Percentiles rank a stretch among this genome's conserved stretches.
Conservation (phyloP, 768 basidiomycete genomes). For the Russula sp. region DNA sequence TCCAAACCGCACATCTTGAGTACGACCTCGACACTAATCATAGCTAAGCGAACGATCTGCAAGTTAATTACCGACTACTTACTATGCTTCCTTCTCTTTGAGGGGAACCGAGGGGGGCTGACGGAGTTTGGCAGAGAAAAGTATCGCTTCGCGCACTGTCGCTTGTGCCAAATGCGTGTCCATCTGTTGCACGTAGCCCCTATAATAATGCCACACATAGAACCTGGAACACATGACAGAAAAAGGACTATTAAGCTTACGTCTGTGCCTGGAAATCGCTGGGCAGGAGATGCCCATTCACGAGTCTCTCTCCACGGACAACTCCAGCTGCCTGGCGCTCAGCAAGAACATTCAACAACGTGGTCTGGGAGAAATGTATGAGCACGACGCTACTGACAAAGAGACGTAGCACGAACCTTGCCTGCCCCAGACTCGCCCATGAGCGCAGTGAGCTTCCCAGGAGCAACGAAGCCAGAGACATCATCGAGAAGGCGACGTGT, state of each 20-base stretch:
- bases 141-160: slow-evolving; percentile 75
- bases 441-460: slow-evolving; percentile 70
- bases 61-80: slow-evolving; percentile 25
- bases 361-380: slow-evolving; percentile 32
- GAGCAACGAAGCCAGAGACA: slow-evolving; percentile 72
- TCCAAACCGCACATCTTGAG: slow-evolving; percentile 59
- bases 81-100: slow-evolving; percentile 76
- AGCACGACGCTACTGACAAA: neutral
- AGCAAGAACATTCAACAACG: slow-evolving; percentile 42
- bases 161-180: slow-evolving; percentile 69
- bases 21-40: slow-evolving; percentile 44
- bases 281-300: slow-evolving; percentile 40
- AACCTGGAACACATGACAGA: slow-evolving; percentile 32
- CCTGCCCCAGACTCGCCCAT: slow-evolving; percentile 61
- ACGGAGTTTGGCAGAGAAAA: slow-evolving; percentile 72
- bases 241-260: slow-evolving; percentile 26
- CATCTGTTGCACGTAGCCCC: slow-evolving; percentile 83
- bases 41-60: neutral
- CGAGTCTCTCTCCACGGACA: slow-evolving; percentile 36
- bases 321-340: slow-evolving; percentile 34
- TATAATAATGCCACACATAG: slow-evolving; percentile 23
- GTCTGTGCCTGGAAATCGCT: slow-evolving; percentile 51
- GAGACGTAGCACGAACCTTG: slow-evolving; percentile 27
- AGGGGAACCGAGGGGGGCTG: slow-evolving; percentile 59
- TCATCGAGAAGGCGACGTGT: slow-evolving; percentile 52